A percentile compares a stretch with the other conserved stretches of the same genome.
These are phyloP conservation scores for Irpex sp. DNA, from an alignment of 1,284 basidiomycete species.

Conservation along the genomic window DNA sequence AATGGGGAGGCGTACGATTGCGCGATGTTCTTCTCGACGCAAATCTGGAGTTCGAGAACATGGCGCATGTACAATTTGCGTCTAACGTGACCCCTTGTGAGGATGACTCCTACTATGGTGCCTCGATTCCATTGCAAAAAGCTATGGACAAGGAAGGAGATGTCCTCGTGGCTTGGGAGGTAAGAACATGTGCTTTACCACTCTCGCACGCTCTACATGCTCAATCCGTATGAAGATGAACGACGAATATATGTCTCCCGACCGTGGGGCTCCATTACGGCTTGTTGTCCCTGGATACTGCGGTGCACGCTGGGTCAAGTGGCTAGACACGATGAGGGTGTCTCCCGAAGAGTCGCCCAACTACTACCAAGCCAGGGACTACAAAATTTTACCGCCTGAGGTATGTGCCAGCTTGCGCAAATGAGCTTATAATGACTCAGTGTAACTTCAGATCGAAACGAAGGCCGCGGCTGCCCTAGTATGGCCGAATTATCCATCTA, in stretches of 20 bases:
- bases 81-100: slow-evolving; percentile 59
- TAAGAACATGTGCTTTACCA: slow-evolving; percentile 19
- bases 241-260: slow-evolving; percentile 47
- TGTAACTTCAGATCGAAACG: slow-evolving; percentile 14
- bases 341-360: slow-evolving; percentile 52
- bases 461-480: slow-evolving; percentile 35
- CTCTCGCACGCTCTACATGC: neutral
- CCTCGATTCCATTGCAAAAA: slow-evolving; percentile 48
- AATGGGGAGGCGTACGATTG: slow-evolving; percentile 53
- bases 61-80: slow-evolving; percentile 52
- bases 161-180: slow-evolving; percentile 61
- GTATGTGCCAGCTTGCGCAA: slow-evolving; percentile 28
- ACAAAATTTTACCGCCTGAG: slow-evolving; percentile 56
- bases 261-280: slow-evolving; percentile 68
- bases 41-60: slow-evolving; percentile 30
- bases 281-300: slow-evolving; percentile 65
- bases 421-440: neutral
- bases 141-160: slow-evolving; percentile 43
- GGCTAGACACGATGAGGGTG: slow-evolving; percentile 58
- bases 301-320: slow-evolving; percentile 76
- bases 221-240: slow-evolving; percentile 49
- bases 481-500: slow-evolving; percentile 47
- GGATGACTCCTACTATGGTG: slow-evolving; percentile 56
- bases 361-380: slow-evolving; percentile 65
- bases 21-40: slow-evolving; percentile 46